Percentiles rank a stretch among this genome's conserved stretches.
Evolutionary conservation across 331 rosid species (phyloP).

Genomic region (Pyracantha coccinea): DNA sequence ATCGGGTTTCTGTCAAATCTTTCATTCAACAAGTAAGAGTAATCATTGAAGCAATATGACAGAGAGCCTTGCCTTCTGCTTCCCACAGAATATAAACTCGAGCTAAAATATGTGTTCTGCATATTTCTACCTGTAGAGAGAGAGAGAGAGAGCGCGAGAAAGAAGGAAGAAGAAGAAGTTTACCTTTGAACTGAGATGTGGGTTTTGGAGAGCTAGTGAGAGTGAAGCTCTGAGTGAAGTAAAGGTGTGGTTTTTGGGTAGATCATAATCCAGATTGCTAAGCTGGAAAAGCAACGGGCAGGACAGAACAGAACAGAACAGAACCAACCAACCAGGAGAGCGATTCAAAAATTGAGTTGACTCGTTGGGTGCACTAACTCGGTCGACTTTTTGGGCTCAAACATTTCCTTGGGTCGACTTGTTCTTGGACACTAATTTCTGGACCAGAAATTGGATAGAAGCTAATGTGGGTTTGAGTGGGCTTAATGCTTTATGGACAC

Average conservation of each 20-base stretch:
- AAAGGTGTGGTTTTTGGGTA: slow-evolving; percentile 5
- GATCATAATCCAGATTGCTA: slow-evolving; percentile 10
- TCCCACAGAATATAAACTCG: slow-evolving; percentile 35
- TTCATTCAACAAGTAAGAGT: slow-evolving; percentile 43
- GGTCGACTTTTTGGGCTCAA: neutral
- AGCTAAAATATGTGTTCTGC: slow-evolving; percentile 50
- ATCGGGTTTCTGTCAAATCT: slow-evolving; percentile 49
- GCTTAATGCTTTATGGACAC: neutral
- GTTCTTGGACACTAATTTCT: neutral
- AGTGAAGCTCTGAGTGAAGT: slow-evolving; percentile 13
- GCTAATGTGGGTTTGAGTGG: neutral
- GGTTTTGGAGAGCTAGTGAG: slow-evolving; percentile 5
- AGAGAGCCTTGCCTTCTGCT: slow-evolving; percentile 40
- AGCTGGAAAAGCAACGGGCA: neutral
- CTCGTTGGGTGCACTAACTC: neutral
- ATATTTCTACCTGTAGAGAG: slow-evolving; percentile 18
- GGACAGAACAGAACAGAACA: neutral
- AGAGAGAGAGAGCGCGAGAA: neutral
- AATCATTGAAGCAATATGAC: slow-evolving; percentile 48
- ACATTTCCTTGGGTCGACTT: neutral
- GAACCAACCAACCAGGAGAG: neutral
- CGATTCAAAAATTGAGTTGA: neutral
- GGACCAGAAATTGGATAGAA: neutral
- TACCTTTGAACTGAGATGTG: slow-evolving; percentile 28
- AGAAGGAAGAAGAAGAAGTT: slow-evolving; percentile 1